Base-by-base conservation (phyloP, 2,329 filamentous ascomycete genomes). In the Alternaria solani region DNA sequence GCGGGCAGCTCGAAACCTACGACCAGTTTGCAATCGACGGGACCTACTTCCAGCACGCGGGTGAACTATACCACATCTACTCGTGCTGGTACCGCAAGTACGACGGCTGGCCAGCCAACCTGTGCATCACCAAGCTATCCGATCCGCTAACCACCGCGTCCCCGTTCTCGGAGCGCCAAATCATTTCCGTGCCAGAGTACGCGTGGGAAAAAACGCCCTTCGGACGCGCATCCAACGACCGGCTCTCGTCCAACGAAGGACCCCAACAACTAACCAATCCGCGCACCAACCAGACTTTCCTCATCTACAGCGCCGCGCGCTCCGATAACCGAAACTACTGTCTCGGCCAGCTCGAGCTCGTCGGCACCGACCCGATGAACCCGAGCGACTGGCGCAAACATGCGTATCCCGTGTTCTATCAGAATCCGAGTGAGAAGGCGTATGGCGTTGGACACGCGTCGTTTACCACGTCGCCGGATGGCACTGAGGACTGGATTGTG, bases 1-100 rank as follows among this genome's bases (percentile, higher is more conserved):
- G 84, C 55, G 67, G 78, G 39, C 75, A 83, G 64, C 75, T 85
- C 18, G 74, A 85, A 64, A 85, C 83, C 0, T 85, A 79, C 64
- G 78, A 85, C 62, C 83, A 85, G 60, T 85, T 85, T 63, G 82
- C 83, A 23, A 85, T 85, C 59, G 83, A 85, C 56, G 83, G 83
- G 0, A 85, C 83, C 0, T 85, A 85, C 70, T 84, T 85, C 67
- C 74, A 78, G 57, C 80, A 85, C 67, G 63, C 60, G 36, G 57
- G 53, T 59, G 68, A 55, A 62, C 63, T 80, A 3, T 79, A 80
- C 47, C 78, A 80, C 61, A 74, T 79, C 51, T 80, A 79, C 63
- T 75, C 71, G 9, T 80, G 78, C 61, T 80, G 78, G 78, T 77
- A 79, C 59, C 74, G 71, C n/a, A 71, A 78, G 18, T 83, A 83